These are phyloP conservation scores for Plasmodium gaboni DNA, from an alignment of 169 alveolate species.

Conservation along the genomic window DNA sequence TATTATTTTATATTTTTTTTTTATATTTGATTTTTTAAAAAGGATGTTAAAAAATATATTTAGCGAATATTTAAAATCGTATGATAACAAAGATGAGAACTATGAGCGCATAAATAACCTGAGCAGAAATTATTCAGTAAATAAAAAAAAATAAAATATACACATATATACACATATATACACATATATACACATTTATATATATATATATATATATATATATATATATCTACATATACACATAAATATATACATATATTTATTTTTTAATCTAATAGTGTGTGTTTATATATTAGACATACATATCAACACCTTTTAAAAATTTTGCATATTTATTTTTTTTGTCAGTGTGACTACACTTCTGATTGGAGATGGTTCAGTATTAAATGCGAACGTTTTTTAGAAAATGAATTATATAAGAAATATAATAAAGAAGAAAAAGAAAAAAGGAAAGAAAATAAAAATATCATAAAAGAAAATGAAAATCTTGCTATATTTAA, in stretches of 20 bases:
- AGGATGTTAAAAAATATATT: conserved; percentile 57
- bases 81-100: conserved; percentile 11
- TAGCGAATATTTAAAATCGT: conserved; percentile 29
- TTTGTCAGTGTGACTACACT: conserved; percentile 24
- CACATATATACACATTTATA: too few relatives aligned
- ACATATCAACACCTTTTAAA: too few relatives aligned
- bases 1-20: background rate
- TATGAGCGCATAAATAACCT: background rate
- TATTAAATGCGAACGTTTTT: conserved; percentile 43
- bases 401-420: conserved; percentile 31
- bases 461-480: conserved; percentile 9
- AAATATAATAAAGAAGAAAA: conserved; percentile 8
- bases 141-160: background rate
- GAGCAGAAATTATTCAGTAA: conserved; percentile 28
- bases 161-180: too few relatives aligned
- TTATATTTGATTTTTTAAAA: background rate
- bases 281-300: too few relatives aligned
- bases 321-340: background rate
- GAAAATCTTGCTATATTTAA: conserved; percentile 27
- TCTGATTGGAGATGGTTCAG: conserved; percentile 75
- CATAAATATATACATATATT: too few relatives aligned
- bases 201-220: too few relatives aligned
- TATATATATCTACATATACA: too few relatives aligned
- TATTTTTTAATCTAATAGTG: too few relatives aligned
- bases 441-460: conserved; percentile 3